Evolutionary conservation across 208 protist genomes (phyloP), one percentile per base, ranked within the genome.

Genomic region (Crithidia fasciculata): DNA sequence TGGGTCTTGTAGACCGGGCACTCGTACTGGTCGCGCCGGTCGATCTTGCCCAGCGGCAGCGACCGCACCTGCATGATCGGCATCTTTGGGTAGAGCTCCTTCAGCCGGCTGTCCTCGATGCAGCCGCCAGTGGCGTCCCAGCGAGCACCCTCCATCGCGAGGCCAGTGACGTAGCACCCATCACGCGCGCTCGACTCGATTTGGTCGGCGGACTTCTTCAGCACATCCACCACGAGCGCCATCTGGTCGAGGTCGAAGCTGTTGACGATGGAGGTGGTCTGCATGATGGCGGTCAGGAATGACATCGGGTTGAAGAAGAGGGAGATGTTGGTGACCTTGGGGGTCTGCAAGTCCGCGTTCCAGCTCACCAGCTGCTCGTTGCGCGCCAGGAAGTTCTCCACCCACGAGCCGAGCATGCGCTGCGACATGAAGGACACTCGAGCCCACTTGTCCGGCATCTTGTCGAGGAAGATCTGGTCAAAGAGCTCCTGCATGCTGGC

Each of bases 291-390:
- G 19, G 98, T 99, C 8, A 99, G 81, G 89, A 99, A 99, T 8
- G 98, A 99, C 96, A 99, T 98, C 45, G 99, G 98, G 84, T 99
- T 99, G 87, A 99, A 99, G 82, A 98, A 97, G 66, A 97, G 86
- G 36, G 96, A 69, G 53, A 99, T 89, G 85, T 98, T 99, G 8
- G 93, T 97, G 16, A 98, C 95, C 83, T 96, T 97, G 15, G 96
- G 98, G 16, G 95, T 96, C 74, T 95, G 87, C 54, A 99, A 84
- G 60, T 98, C 97, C 15, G 75, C 81, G 55, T 85, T 94, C 98
- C 98, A 99, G 69, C 79, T 93, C 56, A 91, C 60, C 9, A 99
- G 86, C 85, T 99, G 96, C 80, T 97, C 88, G 74, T 98, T 96
- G 50, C 99, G 91, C 40, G 89, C 59, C 19, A 98, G 69, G 37